Conservation (phyloP, 495 filamentous ascomycete species). For the Ramalina peruviana region DNA sequence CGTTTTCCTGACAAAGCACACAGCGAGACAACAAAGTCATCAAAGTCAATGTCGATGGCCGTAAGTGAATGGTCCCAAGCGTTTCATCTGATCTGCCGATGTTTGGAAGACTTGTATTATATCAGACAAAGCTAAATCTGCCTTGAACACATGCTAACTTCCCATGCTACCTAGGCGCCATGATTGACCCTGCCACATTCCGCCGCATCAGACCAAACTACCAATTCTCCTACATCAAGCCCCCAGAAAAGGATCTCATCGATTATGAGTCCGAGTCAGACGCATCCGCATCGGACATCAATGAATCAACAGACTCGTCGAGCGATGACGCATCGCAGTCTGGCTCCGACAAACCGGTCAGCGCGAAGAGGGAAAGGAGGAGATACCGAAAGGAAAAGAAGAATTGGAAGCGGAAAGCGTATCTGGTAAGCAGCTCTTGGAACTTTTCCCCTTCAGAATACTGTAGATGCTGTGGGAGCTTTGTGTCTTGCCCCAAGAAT, state of each 20-base stretch:
- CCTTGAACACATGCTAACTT: too few species aligned
- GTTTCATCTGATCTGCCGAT: too few species aligned
- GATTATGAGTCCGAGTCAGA: conserved; percentile 36
- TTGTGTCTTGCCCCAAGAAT: too few species aligned
- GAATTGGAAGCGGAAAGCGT: background rate
- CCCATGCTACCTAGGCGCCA: conserved; percentile 30
- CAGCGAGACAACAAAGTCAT: conserved; percentile 53
- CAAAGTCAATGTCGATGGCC: conserved; percentile 82
- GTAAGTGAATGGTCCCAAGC: conserved; percentile 15
- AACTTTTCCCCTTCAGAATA: too few species aligned
- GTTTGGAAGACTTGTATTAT: too few species aligned
- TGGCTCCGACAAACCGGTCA: background rate
- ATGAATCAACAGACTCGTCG: conserved; percentile 19
- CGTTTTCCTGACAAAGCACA: conserved; percentile 15
- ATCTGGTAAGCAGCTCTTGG: too few species aligned
- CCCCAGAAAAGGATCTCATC: conserved; percentile 57
- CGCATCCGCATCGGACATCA: conserved; percentile 18
- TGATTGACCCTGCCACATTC: conserved; percentile 82
- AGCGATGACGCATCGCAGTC: conserved; percentile 33
- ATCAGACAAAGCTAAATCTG: too few species aligned
- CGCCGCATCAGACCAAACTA: conserved; percentile 84
- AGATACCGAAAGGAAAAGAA: background rate
- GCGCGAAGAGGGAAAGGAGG: background rate
- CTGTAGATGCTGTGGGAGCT: too few species aligned
- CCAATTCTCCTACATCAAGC: conserved; percentile 62